These are phyloP conservation scores for Neofusicoccum laricinum DNA, from an alignment of 2,329 filamentous ascomycete genomes.

Conservation along the genomic window DNA sequence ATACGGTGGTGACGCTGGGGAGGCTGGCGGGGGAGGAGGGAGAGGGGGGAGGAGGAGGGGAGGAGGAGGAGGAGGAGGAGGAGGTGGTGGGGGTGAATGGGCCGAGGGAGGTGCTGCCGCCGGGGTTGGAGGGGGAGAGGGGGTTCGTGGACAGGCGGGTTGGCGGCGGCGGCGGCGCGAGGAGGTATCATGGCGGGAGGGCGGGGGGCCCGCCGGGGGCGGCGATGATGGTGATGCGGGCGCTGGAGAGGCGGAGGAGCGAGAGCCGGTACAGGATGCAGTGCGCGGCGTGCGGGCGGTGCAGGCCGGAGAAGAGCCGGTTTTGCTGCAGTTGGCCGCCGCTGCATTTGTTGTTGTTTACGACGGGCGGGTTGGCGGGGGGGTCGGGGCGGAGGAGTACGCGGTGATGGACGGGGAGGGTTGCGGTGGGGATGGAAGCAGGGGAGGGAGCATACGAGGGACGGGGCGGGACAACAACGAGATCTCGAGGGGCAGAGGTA, in stretches of 20 bases:
- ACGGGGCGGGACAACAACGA: too few species aligned
- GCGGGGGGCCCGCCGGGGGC: background rate
- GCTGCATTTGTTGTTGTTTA: slow-evolving; percentile 3
- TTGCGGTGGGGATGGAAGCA: background rate
- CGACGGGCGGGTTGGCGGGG: background rate
- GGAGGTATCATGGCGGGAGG: background rate
- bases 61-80: too few species aligned
- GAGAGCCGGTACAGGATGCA: background rate
- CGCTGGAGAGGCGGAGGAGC: background rate
- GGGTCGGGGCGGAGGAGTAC: background rate
- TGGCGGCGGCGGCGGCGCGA: background rate
- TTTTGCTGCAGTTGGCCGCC: slow-evolving; percentile 9
- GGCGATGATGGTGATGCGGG: background rate
- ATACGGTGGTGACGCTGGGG: too few species aligned
- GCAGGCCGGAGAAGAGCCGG: background rate
- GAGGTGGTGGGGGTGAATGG: background rate
- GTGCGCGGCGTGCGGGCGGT: slow-evolving; percentile 3
- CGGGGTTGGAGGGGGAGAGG: background rate
- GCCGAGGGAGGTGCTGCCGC: background rate
- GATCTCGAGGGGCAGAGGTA: background rate
- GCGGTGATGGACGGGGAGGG: background rate
- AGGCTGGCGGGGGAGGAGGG: too few species aligned
- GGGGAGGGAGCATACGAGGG: background rate
- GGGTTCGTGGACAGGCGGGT: background rate
- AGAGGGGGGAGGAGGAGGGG: too few species aligned